phyloP scores from a whole-genome alignment of 2,329 filamentous ascomycete genomes.

The Ceratocystiopsis minuta region DNA sequence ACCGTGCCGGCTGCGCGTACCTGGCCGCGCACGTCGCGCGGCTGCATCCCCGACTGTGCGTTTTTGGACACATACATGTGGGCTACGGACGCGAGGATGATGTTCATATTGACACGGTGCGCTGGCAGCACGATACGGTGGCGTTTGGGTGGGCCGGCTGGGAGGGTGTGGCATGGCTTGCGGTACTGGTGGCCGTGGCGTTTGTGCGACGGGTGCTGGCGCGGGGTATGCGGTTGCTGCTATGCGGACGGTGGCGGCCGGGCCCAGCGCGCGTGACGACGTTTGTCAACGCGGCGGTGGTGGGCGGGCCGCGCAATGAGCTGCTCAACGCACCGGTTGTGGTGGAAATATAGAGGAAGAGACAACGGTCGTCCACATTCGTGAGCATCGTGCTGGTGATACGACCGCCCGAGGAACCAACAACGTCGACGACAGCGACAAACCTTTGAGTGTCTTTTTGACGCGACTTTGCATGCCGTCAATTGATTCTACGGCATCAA shows the following conservation, averaged over 20 bases:
- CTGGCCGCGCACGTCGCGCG: slow-evolving; percentile 8
- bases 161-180: slow-evolving; percentile 9
- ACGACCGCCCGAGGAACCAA: no score
- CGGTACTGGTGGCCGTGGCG: slow-evolving; percentile 3
- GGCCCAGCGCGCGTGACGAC: not conserved
- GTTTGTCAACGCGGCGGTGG: slow-evolving; percentile 6
- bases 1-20: slow-evolving; percentile 11
- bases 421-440: no score
- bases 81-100: slow-evolving; percentile 11
- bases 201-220: not conserved
- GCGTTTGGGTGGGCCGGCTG: slow-evolving; percentile 10
- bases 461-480: no score
- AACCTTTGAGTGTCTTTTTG: no score
- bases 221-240: not conserved
- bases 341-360: slow-evolving; percentile 1
- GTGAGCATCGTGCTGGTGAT: no score
- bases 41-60: slow-evolving; percentile 8
- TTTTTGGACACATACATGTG: slow-evolving; percentile 13
- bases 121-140: slow-evolving; percentile 8
- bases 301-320: slow-evolving; percentile 4
- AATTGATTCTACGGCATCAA: no score
- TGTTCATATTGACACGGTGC: slow-evolving; percentile 6
- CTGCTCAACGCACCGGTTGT: slow-evolving; percentile 3
- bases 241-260: not conserved
- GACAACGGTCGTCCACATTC: no score